These are phyloP conservation scores for Alloteropsis angusta DNA, from an alignment of 202 grass and related monocot species.

Conservation along the genomic window DNA sequence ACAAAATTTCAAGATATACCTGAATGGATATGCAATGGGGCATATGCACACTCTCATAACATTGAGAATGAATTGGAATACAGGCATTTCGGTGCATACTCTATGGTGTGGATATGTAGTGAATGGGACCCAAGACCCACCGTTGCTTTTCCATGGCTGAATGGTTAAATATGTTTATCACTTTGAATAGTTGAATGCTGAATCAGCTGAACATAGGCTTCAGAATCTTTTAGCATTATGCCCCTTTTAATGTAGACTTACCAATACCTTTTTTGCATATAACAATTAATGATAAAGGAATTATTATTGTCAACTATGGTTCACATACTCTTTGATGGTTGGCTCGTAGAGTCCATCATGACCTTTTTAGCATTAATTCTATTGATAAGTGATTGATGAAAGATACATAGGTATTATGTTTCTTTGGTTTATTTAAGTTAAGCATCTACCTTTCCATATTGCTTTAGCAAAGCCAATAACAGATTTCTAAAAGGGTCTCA, in stretches of 20 bases:
- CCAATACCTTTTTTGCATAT: conserved; percentile 12
- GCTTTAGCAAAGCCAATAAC: conserved; percentile 19
- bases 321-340: conserved; percentile 9
- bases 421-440: too few species aligned
- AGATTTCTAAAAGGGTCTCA: neutral
- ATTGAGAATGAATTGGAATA: neutral
- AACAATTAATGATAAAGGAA: neutral
- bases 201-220: neutral
- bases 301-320: neutral
- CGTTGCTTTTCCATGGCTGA: neutral
- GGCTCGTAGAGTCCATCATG: neutral
- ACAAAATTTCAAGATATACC: conserved; percentile 11
- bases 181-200: conserved; percentile 1
- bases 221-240: conserved; percentile 17
- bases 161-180: neutral
- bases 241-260: conserved; percentile 18
- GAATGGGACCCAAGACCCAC: neutral
- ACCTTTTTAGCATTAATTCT: neutral
- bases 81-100: neutral
- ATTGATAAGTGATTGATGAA: conserved; percentile 10
- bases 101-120: neutral
- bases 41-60: neutral
- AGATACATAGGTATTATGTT: neutral
- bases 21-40: neutral
- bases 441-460: conserved; percentile 20